A percentile compares a stretch with the other conserved stretches of the same genome.
Evolutionary conservation across 2,329 filamentous ascomycete genomes (phyloP).

Genomic region (Cladosporium sp.): DNA sequence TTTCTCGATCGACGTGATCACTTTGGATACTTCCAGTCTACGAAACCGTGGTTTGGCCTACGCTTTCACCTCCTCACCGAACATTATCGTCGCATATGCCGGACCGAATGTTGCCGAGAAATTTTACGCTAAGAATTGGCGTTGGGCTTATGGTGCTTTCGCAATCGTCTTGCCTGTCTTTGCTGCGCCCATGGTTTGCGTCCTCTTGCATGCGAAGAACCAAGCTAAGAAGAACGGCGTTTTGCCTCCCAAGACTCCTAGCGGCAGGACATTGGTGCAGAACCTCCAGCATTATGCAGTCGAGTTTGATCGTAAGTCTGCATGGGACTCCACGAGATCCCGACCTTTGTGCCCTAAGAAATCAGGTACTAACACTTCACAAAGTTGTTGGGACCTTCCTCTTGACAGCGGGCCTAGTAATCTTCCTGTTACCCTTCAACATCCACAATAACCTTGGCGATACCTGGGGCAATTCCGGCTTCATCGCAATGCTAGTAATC

Average conservation of each 20-base stretch:
- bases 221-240: slow-evolving; percentile 57
- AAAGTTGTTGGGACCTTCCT: slow-evolving; percentile 56
- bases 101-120: slow-evolving; percentile 34
- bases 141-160: slow-evolving; percentile 66
- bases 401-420: slow-evolving; percentile 54
- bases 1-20: slow-evolving; percentile 6
- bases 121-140: slow-evolving; percentile 47
- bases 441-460: slow-evolving; percentile 37
- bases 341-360: not conserved
- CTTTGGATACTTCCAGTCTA: slow-evolving; percentile 58
- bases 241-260: slow-evolving; percentile 36
- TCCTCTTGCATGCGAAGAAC: slow-evolving; percentile 56
- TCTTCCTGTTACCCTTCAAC: slow-evolving; percentile 65
- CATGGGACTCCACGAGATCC: too few species aligned
- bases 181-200: slow-evolving; percentile 54
- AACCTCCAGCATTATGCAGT: slow-evolving; percentile 52
- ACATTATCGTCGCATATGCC: slow-evolving; percentile 61
- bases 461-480: slow-evolving; percentile 35
- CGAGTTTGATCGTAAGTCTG: slow-evolving; percentile 54
- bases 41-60: slow-evolving; percentile 62
- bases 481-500: slow-evolving; percentile 39
- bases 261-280: slow-evolving; percentile 45
- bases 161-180: slow-evolving; percentile 60
- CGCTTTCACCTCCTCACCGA: slow-evolving; percentile 60
- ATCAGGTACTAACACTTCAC: not conserved